phyloP scores from a whole-genome alignment of 257 asterid genomes.

The Misopates orontium region DNA sequence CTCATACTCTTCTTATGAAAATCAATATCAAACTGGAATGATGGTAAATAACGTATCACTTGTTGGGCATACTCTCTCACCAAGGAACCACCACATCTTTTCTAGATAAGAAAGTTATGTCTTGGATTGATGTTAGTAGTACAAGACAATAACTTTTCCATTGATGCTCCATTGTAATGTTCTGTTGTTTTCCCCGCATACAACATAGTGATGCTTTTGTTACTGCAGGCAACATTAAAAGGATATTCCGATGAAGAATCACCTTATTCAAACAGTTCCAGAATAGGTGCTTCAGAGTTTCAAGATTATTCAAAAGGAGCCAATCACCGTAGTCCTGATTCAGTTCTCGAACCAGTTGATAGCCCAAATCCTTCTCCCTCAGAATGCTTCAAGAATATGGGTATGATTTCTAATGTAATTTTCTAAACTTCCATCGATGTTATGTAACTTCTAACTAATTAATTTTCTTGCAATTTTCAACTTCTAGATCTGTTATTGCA shows the following conservation, averaged over 20 bases:
- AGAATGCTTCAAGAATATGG: constrained; percentile 31
- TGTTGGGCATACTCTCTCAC: background rate
- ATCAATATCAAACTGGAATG: no score
- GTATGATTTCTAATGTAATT: constrained; percentile 37
- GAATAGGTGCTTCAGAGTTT: constrained; percentile 30
- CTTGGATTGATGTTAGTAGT: background rate
- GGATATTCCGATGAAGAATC: constrained; percentile 36
- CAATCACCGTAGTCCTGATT: constrained; percentile 60
- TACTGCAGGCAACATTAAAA: constrained; percentile 45
- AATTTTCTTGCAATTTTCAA: constrained; percentile 13
- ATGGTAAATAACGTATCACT: no score
- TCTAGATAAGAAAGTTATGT: no score
- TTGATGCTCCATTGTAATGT: background rate
- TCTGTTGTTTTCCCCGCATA: background rate
- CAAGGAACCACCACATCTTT: no score
- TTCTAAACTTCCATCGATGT: constrained; percentile 3
- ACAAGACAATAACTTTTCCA: background rate
- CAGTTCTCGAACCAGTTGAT: constrained; percentile 55
- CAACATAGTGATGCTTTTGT: constrained; percentile 7
- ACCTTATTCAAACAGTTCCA: constrained; percentile 30
- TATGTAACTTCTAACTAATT: constrained; percentile 13
- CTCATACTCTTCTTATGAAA: no score
- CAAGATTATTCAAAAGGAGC: constrained; percentile 40
- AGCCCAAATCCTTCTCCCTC: constrained; percentile 29
- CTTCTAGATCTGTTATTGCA: constrained; percentile 49